A percentile compares a stretch with the other conserved stretches of the same genome.
Evolutionary conservation across 169 alveolate species (phyloP).

Genomic region (Plasmodium gallinaceum): DNA sequence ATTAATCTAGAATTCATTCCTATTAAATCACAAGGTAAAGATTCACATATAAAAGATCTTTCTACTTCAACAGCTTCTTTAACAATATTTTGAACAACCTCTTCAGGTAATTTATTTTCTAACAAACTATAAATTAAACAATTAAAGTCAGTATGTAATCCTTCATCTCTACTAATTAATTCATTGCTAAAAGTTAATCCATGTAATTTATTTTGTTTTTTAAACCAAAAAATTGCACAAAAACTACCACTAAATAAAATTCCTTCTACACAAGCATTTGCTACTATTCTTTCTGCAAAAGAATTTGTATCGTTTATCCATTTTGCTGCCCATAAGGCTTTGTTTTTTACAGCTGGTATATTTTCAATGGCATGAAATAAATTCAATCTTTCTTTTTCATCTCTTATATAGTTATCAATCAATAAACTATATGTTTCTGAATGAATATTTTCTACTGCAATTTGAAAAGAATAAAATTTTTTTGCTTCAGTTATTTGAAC

Average conservation of each 20-base stretch:
- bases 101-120: slow-evolving; percentile 91
- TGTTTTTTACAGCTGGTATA: slow-evolving; percentile 93
- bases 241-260: slow-evolving; percentile 97
- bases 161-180: slow-evolving; percentile 98
- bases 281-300: slow-evolving; percentile 97
- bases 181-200: slow-evolving; percentile 97
- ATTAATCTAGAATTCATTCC: slow-evolving; percentile 98
- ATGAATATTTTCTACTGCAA: slow-evolving; percentile 99
- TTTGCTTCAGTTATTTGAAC: slow-evolving; percentile 98
- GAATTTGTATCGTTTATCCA: slow-evolving; percentile 96
- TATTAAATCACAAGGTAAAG: slow-evolving; percentile 97
- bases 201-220: slow-evolving; percentile 97
- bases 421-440: slow-evolving; percentile 96
- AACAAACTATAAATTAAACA: slow-evolving; percentile 95
- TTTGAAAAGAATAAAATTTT: slow-evolving; percentile 97
- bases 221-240: slow-evolving; percentile 99
- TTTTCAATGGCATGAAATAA: slow-evolving; percentile 96
- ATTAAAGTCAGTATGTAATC: slow-evolving; percentile 99
- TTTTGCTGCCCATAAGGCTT: slow-evolving; percentile 98
- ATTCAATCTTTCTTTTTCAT: slow-evolving; percentile 93
- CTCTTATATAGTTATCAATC: slow-evolving; percentile 92
- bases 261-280: slow-evolving; percentile 98
- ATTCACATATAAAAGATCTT: slow-evolving; percentile 95
- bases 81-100: slow-evolving; percentile 94
- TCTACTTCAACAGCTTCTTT: slow-evolving; percentile 98